Base-by-base conservation (phyloP, 2,329 filamentous ascomycete genomes). In the Penicillium sp. region DNA sequence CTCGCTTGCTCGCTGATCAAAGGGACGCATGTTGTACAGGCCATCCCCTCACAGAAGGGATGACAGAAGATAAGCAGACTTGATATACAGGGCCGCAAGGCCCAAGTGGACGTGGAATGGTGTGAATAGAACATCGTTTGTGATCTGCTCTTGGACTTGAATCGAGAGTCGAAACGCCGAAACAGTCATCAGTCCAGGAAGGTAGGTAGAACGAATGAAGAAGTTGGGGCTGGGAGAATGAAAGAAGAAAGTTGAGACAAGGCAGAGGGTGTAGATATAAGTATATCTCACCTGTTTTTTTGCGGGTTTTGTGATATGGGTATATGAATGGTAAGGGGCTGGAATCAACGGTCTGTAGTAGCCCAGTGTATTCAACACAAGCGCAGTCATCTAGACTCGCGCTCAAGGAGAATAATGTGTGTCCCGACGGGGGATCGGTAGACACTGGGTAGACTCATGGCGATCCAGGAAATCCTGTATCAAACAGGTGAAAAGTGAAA, bases 41-140 rank as follows among this genome's bases (percentile, higher is more conserved):
- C 33, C 43, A 42, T n/a, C 47, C 37, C 55, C 39, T 52, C 56
- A 2, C 50, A 52, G 52, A 58, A 46, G 49, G 29, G 16, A 49
- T 51, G 49, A 14, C 43, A 59, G 39, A 52, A 22, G 27, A 44
- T 35, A 33, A 6, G n/a, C 46, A 21, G 46, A 27, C 26, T 16
- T 37, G 26, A 55, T 50, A 54, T 33, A 57, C 13, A 35, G 39
- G n/a, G 44, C 22, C 22, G 37, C 29, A 45, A 11, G 39, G 33
- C 53, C 55, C 37, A 31, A 26, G 45, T 22, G 29, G 21, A 49
- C 27, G 51, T 37, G 43, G 8, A 27, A 46, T 14, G 6, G 24
- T 52, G 60, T 19, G 39, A 55, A 58, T 62, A 43, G 44, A 65
- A 53, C 51, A 59, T 65, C 51, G 52, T 63, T 61, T 58, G 52